Percentiles rank a stretch among this genome's conserved stretches.
Conservation (phyloP, 192 early-diverging fungal genomes). For the Podila epigama region DNA sequence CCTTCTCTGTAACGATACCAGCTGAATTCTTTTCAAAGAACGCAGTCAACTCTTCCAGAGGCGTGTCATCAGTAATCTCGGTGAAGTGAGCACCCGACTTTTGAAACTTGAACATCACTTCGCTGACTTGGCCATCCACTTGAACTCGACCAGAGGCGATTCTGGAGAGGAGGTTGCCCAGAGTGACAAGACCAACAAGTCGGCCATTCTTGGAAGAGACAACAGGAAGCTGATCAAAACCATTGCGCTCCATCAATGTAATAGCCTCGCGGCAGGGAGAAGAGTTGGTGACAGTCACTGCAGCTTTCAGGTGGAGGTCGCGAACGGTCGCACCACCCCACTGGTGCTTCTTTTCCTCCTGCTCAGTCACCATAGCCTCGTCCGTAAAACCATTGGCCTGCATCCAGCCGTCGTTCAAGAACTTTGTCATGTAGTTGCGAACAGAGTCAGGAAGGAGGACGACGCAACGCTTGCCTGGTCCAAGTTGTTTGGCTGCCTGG, state of each 20-base stretch:
- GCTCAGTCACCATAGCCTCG: conserved; percentile 66
- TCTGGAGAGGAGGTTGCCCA: conserved; percentile 83
- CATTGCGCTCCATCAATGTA: conserved; percentile 79
- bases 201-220: conserved; percentile 51
- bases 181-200: conserved; percentile 82
- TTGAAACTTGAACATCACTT: conserved; percentile 78
- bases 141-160: conserved; percentile 70
- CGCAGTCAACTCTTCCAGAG: conserved; percentile 73
- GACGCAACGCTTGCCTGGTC: conserved; percentile 84
- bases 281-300: conserved; percentile 79
- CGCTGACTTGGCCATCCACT: conserved; percentile 62
- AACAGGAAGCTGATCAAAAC: conserved; percentile 94
- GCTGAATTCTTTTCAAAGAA: conserved; percentile 91
- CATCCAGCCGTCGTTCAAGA: conserved; percentile 98
- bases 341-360: conserved; percentile 63
- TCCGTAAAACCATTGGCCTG: conserved; percentile 83
- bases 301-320: conserved; percentile 79
- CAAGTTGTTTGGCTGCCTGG: conserved; percentile 79
- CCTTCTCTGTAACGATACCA: conserved; percentile 84
- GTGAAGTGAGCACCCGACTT: conserved; percentile 68
- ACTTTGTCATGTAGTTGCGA: conserved; percentile 99
- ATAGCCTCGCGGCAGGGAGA: conserved; percentile 77
- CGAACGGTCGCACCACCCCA: conserved; percentile 78
- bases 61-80: conserved; percentile 85
- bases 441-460: conserved; percentile 96